phyloP scores from a whole-genome alignment of 352 stramenopile species.

The Phytophthora hibernalis region DNA sequence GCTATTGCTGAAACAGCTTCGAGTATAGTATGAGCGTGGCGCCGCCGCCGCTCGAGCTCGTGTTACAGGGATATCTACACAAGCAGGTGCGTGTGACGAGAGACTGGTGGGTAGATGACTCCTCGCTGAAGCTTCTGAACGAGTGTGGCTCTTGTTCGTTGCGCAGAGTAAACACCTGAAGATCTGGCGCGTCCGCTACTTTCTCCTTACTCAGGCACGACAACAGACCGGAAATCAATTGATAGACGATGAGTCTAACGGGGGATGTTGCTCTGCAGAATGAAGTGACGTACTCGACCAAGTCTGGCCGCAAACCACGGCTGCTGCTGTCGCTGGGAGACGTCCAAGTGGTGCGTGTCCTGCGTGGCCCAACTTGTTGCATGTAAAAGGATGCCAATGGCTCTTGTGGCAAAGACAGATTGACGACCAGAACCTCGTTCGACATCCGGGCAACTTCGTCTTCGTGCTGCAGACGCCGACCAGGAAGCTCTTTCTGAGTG shows the following conservation, averaged over 20 bases:
- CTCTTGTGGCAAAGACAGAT: conserved; percentile 46
- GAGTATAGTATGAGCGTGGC: conserved; percentile 68
- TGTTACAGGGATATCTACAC: conserved; percentile 88
- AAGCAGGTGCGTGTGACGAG: conserved; percentile 64
- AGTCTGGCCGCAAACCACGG: conserved; percentile 83
- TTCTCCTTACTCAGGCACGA: conserved; percentile 75
- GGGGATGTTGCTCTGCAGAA: conserved; percentile 36
- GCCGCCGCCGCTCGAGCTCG: conserved; percentile 47
- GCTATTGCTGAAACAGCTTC: conserved; percentile 9
- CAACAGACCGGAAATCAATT: not conserved
- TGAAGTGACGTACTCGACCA: conserved; percentile 83
- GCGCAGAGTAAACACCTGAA: conserved; percentile 85
- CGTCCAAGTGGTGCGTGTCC: conserved; percentile 66
- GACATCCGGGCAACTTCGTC: conserved; percentile 78
- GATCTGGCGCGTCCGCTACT: conserved; percentile 90
- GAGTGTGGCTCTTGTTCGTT: not conserved
- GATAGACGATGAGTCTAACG: not conserved
- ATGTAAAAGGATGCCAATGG: no score
- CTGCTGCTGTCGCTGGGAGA: conserved; percentile 51
- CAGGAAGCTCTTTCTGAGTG: conserved; percentile 70
- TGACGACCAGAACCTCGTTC: conserved; percentile 83
- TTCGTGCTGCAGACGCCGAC: conserved; percentile 69
- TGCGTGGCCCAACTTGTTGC: no score
- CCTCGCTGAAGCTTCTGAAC: not conserved
- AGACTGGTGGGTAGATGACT: no score